Evolutionary conservation across 164 flowering plant species (phyloP), one percentile per base, ranked within the genome.

Genomic region (Sextonia rubra): DNA sequence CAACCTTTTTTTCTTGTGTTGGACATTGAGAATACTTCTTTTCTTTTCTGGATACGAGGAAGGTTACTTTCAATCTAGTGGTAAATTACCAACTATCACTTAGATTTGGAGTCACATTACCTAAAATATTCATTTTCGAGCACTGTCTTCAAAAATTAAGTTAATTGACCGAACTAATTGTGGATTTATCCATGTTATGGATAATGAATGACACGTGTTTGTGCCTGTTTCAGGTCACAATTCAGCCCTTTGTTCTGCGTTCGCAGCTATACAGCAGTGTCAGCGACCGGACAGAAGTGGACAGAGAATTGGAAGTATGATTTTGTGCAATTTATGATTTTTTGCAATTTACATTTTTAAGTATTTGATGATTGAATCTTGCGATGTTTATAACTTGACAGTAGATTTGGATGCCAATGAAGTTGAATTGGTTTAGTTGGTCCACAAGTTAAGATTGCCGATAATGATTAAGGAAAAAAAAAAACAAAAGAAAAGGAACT

Each of bases 221-320:
- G 32, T 44, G 52, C 30, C 76, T 71, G 71, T 52, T n/a, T 52
- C 86, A 91, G 99, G 88, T 86, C 44, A 74, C 88, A 3, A 65
- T 91, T 71, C 85, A 81, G 72, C 97, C 97, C 3, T 95, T 95
- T 75, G 68, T 95, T 73, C 80, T 95, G 68, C 86, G 83, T 49
- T 91, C 99, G 7, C 97, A 95, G 74, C 76, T 93, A 78, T 95
- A 93, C 74, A 93, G 99, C 85, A 89, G 96, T 71, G 85, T 95
- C 6, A 79, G 88, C 66, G 93, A 95, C 80, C 85, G 97, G 80
- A 95, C 98, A 3, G 89, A 86, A 77, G 98, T 92, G 65, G 99
- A 95, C 74, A 86, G 98, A 80, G 94, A 95, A 49, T 74, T 95
- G 78, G 99, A 95, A 96, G 99, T 92, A 8, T 76, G 78, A 17